phyloP scores from a whole-genome alignment of 2,329 filamentous ascomycete species.

The Talaromyces sp. region DNA sequence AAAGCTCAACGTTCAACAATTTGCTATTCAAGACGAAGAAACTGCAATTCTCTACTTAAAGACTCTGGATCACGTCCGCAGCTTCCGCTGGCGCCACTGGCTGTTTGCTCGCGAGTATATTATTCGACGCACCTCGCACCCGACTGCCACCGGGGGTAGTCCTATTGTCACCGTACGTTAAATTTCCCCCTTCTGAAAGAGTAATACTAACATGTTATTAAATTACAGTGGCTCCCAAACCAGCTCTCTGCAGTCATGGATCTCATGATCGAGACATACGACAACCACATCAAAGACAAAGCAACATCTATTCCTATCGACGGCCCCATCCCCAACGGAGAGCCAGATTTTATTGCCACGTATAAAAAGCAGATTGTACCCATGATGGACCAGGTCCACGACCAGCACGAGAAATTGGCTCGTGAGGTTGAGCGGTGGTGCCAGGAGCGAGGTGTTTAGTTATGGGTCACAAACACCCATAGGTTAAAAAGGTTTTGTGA shows the following conservation, averaged over 20 bases:
- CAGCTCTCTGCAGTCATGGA: constrained; percentile 46
- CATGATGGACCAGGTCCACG: constrained; percentile 29
- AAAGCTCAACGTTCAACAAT: constrained; percentile 40
- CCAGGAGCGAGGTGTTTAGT: constrained; percentile 37
- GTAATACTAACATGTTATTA: background rate
- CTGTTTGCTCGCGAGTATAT: constrained; percentile 46
- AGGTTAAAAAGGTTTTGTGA: background rate
- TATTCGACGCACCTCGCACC: constrained; percentile 40
- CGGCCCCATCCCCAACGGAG: constrained; percentile 1
- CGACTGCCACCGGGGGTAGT: constrained; percentile 45
- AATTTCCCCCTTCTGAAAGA: background rate
- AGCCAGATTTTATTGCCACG: constrained; percentile 15
- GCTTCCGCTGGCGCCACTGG: constrained; percentile 48
- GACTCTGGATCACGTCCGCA: constrained; percentile 42
- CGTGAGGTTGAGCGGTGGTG: constrained; percentile 44
- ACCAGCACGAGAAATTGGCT: constrained; percentile 31
- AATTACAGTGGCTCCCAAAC: constrained; percentile 41
- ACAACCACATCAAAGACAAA: constrained; percentile 31
- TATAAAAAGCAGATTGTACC: constrained; percentile 25
- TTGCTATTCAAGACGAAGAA: constrained; percentile 31
- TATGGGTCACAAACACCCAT: background rate
- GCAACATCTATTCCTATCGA: constrained; percentile 10
- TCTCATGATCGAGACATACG: constrained; percentile 42
- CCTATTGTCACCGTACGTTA: constrained; percentile 42
- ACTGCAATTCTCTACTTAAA: constrained; percentile 41